Base-by-base conservation (phyloP, 106 monocot species). In the Agapanthus africanus region DNA sequence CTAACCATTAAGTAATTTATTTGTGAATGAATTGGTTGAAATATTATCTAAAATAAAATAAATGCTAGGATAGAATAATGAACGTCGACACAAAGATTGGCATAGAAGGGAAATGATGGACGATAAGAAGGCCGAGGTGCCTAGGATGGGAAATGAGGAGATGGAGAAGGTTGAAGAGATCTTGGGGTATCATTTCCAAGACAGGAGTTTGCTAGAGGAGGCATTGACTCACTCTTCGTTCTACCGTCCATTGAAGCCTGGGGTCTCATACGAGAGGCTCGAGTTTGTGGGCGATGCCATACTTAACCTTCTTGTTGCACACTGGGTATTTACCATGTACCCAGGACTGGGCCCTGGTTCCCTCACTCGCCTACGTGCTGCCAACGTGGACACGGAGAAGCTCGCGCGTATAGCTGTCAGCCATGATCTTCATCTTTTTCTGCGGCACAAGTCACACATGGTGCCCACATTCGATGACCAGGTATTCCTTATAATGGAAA, bases 311-410 rank as follows among this genome's bases (percentile, higher is more conserved):
- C 11, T 70, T 10, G 59, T 87, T 15, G 74, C 74, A 1, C 31
- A 21, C 22, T 68, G 73, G 37, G 39, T 83, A 9, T 80, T 80
- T 40, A 0, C 0, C 31, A 41, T 54, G 19, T 82, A 86, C 41
- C 63, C 50, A 0, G 56, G 57, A 19, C 68, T 75, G 23, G 34
- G 63, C 19, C 87, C 82, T 1, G 81, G 88, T 3, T 62, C 21
- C 2, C 76, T 89, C 37, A 79, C 84, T 5, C 38, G 59, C 11
- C 81, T 89, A 40, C 81, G 84, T 33, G 77, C 82, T 11, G 85
- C 77, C 66, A 89, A 85, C 65, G 79, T 89, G 7, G 73, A 81
- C 54, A 89, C 73, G 21, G 85, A 89, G 74, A 89, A 73, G 49
- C 84, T 89, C 34, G 76, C 84, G 0, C 81, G 88, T 39, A 70